phyloP scores from a whole-genome alignment of 2,329 filamentous ascomycete genomes.

The Curvularia hawaiiensis region DNA sequence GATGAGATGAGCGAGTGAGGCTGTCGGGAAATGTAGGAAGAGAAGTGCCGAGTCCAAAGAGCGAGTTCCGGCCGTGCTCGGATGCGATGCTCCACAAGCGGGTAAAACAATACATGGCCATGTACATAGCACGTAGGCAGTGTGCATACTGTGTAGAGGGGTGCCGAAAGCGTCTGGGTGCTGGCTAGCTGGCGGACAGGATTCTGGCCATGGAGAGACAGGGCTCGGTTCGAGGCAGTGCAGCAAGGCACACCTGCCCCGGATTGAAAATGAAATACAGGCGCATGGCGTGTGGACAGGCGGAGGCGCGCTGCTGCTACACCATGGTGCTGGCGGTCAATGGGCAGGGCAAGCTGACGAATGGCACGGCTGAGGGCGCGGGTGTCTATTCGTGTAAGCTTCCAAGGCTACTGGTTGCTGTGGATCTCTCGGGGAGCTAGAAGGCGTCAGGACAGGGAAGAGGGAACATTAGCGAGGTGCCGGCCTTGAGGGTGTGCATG shows the following conservation, averaged over 20 bases:
- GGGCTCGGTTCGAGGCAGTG: constrained; percentile 1
- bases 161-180: background rate
- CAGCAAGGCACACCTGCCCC: constrained; percentile 11
- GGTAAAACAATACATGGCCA: constrained; percentile 13
- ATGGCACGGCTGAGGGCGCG: constrained; percentile 11
- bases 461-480: constrained; percentile 14
- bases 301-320: background rate
- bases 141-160: background rate
- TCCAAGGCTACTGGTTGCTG: constrained; percentile 17
- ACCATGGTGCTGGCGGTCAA: background rate
- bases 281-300: background rate
- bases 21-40: constrained; percentile 34
- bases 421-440: constrained; percentile 17
- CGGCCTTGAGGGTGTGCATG: constrained; percentile 1
- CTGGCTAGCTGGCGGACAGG: no score
- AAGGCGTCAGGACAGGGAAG: constrained; percentile 16
- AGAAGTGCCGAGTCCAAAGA: constrained; percentile 13
- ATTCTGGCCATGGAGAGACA: background rate
- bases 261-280: background rate
- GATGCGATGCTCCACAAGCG: constrained; percentile 20
- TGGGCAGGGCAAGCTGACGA: constrained; percentile 10
- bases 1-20: constrained; percentile 13
- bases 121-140: background rate
- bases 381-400: constrained; percentile 15
- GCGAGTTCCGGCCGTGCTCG: constrained; percentile 18